Conservation (phyloP, 2,329 filamentous ascomycete genomes). For the Aspergillus aculeatus region DNA sequence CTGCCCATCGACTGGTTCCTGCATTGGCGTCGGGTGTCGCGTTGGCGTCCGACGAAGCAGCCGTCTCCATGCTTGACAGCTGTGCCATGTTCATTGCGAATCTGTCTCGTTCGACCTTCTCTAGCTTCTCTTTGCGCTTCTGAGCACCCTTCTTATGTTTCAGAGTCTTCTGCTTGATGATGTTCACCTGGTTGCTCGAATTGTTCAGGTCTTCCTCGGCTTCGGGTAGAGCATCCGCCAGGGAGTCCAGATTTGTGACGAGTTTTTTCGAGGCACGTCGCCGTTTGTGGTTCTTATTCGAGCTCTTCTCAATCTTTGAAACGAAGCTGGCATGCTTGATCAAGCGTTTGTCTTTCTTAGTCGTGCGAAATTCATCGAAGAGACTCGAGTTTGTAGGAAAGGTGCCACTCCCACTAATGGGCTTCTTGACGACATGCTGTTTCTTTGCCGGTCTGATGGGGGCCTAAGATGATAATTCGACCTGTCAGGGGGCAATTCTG, state of each 20-base stretch:
- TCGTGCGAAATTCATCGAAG: constrained; percentile 58
- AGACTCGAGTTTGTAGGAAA: constrained; percentile 18
- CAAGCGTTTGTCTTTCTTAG: constrained; percentile 78
- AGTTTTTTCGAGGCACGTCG: constrained; percentile 75
- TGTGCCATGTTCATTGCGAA: constrained; percentile 82
- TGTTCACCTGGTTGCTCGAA: constrained; percentile 56
- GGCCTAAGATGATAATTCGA: constrained; percentile 20
- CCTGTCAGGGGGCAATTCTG: background rate
- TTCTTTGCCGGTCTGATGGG: constrained; percentile 26
- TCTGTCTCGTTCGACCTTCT: constrained; percentile 75
- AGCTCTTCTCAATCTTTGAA: constrained; percentile 67
- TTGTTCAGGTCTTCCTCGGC: constrained; percentile 50
- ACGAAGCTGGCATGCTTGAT: constrained; percentile 81
- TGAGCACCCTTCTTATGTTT: constrained; percentile 73
- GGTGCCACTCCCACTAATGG: constrained; percentile 18
- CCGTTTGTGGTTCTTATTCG: constrained; percentile 58
- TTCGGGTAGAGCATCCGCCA: constrained; percentile 78
- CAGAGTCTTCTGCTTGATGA: constrained; percentile 73
- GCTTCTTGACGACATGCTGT: constrained; percentile 17
- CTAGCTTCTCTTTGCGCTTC: constrained; percentile 78
- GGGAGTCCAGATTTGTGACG: constrained; percentile 67
- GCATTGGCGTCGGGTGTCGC: constrained; percentile 23
- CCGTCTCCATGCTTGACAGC: constrained; percentile 52
- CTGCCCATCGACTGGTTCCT: constrained; percentile 70
- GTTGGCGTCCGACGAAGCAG: constrained; percentile 24